Evolutionary conservation across 2,329 filamentous ascomycete genomes (phyloP).

Genomic region (Talaromyces sp.): DNA sequence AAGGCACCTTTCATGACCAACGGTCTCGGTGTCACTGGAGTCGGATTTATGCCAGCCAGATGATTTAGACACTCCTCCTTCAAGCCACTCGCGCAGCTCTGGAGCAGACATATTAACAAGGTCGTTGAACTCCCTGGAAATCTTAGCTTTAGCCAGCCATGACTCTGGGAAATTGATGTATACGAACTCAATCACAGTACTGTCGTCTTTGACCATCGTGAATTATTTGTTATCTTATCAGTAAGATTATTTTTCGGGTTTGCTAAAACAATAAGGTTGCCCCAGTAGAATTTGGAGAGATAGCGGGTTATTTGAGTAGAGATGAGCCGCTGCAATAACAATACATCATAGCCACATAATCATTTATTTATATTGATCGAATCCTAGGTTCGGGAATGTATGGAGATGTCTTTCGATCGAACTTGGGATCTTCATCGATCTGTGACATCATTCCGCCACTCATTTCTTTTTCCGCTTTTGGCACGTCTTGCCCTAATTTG

Average conservation of each 20-base stretch:
- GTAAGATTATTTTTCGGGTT: not conserved
- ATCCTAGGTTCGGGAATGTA: too few species aligned
- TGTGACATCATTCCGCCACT: constrained; percentile 17
- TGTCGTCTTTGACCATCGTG: constrained; percentile 14
- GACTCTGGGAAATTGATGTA: not conserved
- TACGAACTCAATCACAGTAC: constrained; percentile 13
- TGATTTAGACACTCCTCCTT: constrained; percentile 5
- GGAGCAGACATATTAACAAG: constrained; percentile 15
- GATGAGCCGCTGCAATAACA: not conserved
- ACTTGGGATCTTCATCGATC: not conserved
- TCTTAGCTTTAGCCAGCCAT: not conserved
- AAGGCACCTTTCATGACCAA: constrained; percentile 15
- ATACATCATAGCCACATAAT: not conserved
- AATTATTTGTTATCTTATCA: not conserved
- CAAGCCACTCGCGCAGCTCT: constrained; percentile 15
- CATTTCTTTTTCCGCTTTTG: constrained; percentile 1
- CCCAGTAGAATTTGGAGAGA: not conserved
- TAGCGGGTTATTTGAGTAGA: not conserved
- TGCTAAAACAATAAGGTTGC: not conserved
- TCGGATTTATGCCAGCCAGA: constrained; percentile 15
- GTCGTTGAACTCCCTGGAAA: constrained; percentile 13
- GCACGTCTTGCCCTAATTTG: not conserved
- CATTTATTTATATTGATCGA: not conserved
- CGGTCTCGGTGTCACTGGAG: constrained; percentile 11
- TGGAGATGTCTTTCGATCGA: not conserved